phyloP scores from a whole-genome alignment of 1,284 basidiomycete genomes.

The Tilletia caries region DNA sequence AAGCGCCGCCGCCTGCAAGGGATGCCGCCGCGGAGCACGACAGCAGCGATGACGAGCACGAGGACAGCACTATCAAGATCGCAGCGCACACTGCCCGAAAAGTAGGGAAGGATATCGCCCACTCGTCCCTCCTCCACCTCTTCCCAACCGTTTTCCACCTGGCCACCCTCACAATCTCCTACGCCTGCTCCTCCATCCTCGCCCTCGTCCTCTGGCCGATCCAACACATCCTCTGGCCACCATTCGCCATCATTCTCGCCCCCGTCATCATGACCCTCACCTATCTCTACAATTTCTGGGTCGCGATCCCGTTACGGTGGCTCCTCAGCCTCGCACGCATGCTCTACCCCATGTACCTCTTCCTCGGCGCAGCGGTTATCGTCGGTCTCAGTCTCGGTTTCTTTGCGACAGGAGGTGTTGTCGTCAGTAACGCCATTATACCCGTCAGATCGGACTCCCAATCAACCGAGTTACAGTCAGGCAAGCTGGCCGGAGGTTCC shows the following conservation, averaged over 20 bases:
- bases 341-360: conserved; percentile 6
- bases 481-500: too few relatives aligned
- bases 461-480: too few relatives aligned
- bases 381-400: conserved; percentile 2
- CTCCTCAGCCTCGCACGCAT: neutral
- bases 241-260: conserved; percentile 2
- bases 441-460: neutral
- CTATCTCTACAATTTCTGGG: conserved; percentile 8
- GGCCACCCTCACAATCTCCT: neutral
- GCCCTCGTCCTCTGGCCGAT: neutral
- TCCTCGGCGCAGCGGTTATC: conserved; percentile 1
- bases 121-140: neutral
- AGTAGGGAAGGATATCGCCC: neutral
- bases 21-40: too few relatives aligned
- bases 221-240: neutral
- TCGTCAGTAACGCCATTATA: neutral
- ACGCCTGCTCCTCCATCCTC: neutral
- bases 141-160: neutral
- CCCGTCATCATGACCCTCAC: neutral
- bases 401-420: neutral
- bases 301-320: neutral
- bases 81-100: neutral
- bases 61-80: neutral
- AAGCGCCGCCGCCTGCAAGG: too few relatives aligned
- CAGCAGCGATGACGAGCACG: too few relatives aligned